phyloP scores from a whole-genome alignment of 345 rosid genomes.

The Kernera saxatilis region DNA sequence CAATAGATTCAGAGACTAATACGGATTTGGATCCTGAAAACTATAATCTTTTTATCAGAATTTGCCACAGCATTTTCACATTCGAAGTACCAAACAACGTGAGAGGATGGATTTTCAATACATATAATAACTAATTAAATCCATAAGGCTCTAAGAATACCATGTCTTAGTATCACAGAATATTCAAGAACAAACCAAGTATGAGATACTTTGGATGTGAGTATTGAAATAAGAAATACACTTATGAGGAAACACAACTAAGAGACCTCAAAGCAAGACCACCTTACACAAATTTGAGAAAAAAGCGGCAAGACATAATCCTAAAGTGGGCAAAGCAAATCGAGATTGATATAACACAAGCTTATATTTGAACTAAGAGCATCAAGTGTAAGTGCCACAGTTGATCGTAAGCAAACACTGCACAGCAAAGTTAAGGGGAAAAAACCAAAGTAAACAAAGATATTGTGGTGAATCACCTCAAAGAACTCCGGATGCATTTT shows the following conservation, averaged over 20 bases:
- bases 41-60: not conserved
- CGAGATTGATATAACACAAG: not conserved
- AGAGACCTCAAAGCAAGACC: not conserved
- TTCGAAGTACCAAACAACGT: not conserved
- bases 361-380: not conserved
- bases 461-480: constrained; percentile 46
- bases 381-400: not conserved
- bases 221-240: not conserved
- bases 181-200: not conserved
- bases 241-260: not conserved
- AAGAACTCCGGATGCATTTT: constrained; percentile 62
- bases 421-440: not conserved
- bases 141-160: not conserved
- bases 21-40: not conserved
- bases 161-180: not conserved
- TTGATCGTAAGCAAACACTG: not conserved
- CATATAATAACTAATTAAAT: not conserved
- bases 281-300: not conserved
- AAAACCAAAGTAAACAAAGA: not conserved
- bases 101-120: not conserved
- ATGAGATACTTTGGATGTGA: not conserved
- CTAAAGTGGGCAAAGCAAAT: not conserved
- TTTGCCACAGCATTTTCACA: not conserved
- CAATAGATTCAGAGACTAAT: not conserved
- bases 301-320: not conserved